A percentile compares a stretch with the other conserved stretches of the same genome.
phyloP scores from a whole-genome alignment of 2,329 filamentous ascomycete genomes.

The Beauveria sp. region DNA sequence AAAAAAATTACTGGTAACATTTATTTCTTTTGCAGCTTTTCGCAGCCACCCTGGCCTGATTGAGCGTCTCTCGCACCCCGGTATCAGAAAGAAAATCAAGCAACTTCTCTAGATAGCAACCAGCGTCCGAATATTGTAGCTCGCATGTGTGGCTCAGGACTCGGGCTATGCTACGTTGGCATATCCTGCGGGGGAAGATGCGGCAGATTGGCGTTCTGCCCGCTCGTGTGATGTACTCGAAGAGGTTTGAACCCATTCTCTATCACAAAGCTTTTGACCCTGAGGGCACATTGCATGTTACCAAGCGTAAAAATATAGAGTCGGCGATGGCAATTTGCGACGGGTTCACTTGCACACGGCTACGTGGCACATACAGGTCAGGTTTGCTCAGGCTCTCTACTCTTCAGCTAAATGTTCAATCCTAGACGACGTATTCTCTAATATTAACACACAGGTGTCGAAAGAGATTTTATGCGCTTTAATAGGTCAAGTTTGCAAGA shows the following conservation, averaged over 20 bases:
- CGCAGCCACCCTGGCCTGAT: neutral
- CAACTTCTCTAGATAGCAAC: too few relatives aligned
- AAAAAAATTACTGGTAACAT: neutral
- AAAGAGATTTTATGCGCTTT: neutral
- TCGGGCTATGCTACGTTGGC: too few relatives aligned
- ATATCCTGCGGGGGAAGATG: too few relatives aligned
- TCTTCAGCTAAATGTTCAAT: neutral
- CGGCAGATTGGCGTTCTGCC: too few relatives aligned
- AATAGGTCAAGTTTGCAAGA: neutral
- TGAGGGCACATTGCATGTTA: too few relatives aligned
- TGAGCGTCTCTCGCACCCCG: neutral
- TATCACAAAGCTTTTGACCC: too few relatives aligned
- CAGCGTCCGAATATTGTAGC: too few relatives aligned
- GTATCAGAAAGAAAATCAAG: neutral
- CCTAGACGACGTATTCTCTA: neutral
- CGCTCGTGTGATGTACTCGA: too few relatives aligned
- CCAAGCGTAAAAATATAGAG: too few relatives aligned
- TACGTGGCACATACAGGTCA: neutral
- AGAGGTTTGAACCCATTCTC: rapidly evolving
- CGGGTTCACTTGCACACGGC: too few relatives aligned
- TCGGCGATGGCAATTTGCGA: too few relatives aligned
- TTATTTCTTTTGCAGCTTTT: neutral
- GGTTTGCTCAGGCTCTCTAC: neutral
- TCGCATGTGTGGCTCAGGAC: too few relatives aligned
- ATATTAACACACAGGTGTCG: neutral